Evolutionary conservation across 2,329 filamentous ascomycete species (phyloP), one percentile per base, ranked within the genome.

Genomic region (Ciborinia camelliae): DNA sequence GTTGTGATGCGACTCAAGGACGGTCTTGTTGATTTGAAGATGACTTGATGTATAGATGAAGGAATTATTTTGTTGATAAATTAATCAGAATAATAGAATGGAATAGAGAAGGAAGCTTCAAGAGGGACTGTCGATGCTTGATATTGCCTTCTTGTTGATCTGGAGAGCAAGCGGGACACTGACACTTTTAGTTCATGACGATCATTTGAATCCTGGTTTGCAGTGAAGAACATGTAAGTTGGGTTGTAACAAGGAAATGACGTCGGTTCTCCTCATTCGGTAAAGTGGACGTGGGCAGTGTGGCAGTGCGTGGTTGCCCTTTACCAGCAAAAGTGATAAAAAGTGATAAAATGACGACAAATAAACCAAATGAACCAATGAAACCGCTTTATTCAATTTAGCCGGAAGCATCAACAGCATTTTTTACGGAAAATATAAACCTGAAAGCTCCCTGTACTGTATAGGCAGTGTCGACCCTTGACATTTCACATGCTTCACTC

Each of bases 191-290:
- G 28, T 45, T 35, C 12, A 47, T 58, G 54, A 45, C 54, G 54
- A 58, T 58, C 54, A 58, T 35, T 32, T 30, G 26, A 45, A 57
- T 45, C 26, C 53, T 30, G 53, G 53, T 10, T 28, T 8, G 37
- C 26, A 39, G 32, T 54, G 15, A 32, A 39, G 51, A 26, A 54
- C 3, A 18, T 43, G 1, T 4, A 43, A 43, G n/a, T 10, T 4
- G 26, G n/a, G n/a, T 8, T 9, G 12, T 26, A 58, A 58, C 54
- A 58, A 58, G 54, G 54, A 58, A 58, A 58, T 58, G 54, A 58
- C 54, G 54, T 58, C 54, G 20, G 7, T 20, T 23, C 15, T 39
- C 14, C 30, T 53, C 51, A 23, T 35, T 37, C 20, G 51, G 47
- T 26, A 32, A 32, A 6, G 23, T 15, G 35, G n/a, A n/a, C n/a